These are phyloP conservation scores for Rhinocladiella mackenziei DNA, from an alignment of 2,329 filamentous ascomycete genomes.

Conservation along the genomic window DNA sequence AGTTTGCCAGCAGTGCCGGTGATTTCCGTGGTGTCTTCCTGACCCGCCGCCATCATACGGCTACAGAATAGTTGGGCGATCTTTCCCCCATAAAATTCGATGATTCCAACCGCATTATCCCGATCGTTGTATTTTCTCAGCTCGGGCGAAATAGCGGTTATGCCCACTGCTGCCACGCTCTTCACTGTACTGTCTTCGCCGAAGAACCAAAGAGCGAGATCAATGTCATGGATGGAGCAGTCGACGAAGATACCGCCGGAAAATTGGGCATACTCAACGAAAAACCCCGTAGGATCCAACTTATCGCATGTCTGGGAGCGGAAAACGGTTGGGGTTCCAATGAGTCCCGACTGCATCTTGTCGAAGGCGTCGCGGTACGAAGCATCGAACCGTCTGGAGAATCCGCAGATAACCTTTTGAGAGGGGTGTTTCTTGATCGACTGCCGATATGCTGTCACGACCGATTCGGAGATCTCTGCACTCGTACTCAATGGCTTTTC, in stretches of 20 bases:
- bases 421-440: slow-evolving; percentile 51
- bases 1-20: slow-evolving; percentile 64
- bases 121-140: slow-evolving; percentile 56
- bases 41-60: slow-evolving; percentile 65
- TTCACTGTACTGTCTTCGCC: slow-evolving; percentile 53
- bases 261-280: slow-evolving; percentile 63
- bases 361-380: slow-evolving; percentile 59
- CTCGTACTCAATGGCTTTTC: slow-evolving; percentile 55
- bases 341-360: slow-evolving; percentile 51
- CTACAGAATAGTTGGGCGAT: slow-evolving; percentile 62
- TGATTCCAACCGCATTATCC: slow-evolving; percentile 60
- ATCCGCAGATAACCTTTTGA: slow-evolving; percentile 64
- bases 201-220: slow-evolving; percentile 62
- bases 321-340: slow-evolving; percentile 58
- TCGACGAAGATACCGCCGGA: slow-evolving; percentile 68
- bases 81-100: slow-evolving; percentile 62
- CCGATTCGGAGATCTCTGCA: slow-evolving; percentile 56
- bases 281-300: slow-evolving; percentile 62
- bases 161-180: slow-evolving; percentile 53
- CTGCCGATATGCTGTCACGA: slow-evolving; percentile 48
- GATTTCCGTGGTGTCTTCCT: slow-evolving; percentile 62
- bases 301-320: slow-evolving; percentile 66
- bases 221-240: slow-evolving; percentile 67
- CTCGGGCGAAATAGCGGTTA: slow-evolving; percentile 57
- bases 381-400: slow-evolving; percentile 63